Evolutionary conservation across 495 filamentous ascomycete genomes (phyloP).

Genomic region (Immersiella caudata): DNA sequence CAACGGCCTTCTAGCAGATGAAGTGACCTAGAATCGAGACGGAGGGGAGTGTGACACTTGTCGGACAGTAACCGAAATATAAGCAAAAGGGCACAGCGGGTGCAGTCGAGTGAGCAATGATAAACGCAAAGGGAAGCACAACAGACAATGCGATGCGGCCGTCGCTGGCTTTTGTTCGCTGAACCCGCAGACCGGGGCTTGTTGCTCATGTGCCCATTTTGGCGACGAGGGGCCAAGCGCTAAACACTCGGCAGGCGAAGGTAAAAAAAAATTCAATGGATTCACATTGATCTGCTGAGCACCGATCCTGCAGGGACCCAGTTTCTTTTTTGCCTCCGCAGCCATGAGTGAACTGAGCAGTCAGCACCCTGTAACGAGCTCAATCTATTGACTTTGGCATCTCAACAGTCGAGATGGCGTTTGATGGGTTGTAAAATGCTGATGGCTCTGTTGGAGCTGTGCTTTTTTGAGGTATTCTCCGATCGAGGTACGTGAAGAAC

Average conservation of each 20-base stretch:
- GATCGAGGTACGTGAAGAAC: too few species aligned
- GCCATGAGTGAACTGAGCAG: not conserved
- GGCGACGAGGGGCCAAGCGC: constrained; percentile 28
- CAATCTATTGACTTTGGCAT: not conserved
- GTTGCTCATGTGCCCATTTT: constrained; percentile 35
- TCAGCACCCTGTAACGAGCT: not conserved
- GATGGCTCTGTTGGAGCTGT: too few species aligned
- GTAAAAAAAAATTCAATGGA: constrained; percentile 21
- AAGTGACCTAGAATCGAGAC: not conserved
- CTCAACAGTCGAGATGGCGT: not conserved
- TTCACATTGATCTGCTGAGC: constrained; percentile 28
- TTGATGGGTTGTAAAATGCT: not conserved
- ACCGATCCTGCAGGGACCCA: constrained; percentile 27
- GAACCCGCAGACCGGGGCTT: constrained; percentile 27
- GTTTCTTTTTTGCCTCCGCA: constrained; percentile 16
- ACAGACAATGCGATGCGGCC: constrained; percentile 22
- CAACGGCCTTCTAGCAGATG: not conserved
- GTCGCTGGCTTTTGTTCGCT: constrained; percentile 28
- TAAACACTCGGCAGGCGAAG: constrained; percentile 32
- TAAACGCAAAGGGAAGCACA: constrained; percentile 11
- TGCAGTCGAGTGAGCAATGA: not conserved
- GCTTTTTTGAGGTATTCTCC: too few species aligned
- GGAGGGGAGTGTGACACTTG: not conserved
- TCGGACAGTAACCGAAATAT: not conserved
- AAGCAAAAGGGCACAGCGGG: too few species aligned